Conservation (phyloP, 2,329 filamentous ascomycete species). For the Parastagonospora nodorum region DNA sequence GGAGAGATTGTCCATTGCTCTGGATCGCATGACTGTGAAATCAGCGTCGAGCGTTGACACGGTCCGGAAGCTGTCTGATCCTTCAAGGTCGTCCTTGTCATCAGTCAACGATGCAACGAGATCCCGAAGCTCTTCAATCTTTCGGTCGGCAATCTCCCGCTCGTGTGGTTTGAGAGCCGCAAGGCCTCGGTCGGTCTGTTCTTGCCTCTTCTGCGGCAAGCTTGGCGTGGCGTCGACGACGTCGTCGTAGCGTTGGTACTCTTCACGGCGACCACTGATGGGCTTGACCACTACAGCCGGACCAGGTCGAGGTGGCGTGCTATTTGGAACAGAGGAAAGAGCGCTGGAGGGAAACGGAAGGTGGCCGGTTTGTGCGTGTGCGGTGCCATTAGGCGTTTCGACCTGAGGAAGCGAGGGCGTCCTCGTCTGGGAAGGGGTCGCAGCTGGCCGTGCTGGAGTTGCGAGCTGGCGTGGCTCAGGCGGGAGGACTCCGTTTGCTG, state of each 20-base stretch:
- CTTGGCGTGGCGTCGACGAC: conserved; percentile 41
- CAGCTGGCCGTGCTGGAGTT: conserved; percentile 13
- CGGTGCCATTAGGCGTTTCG: conserved; percentile 13
- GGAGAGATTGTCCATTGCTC: conserved; percentile 73
- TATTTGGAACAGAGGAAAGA: conserved; percentile 16
- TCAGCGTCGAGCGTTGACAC: conserved; percentile 61
- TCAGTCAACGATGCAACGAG: conserved; percentile 75
- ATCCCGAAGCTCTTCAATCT: conserved; percentile 71
- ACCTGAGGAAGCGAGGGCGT: conserved; percentile 11
- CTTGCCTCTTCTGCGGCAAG: conserved; percentile 57
- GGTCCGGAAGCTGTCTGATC: conserved; percentile 62
- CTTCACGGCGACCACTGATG: conserved; percentile 46
- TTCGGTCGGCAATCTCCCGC: conserved; percentile 77
- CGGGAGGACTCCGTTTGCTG: conserved; percentile 20
- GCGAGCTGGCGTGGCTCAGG: conserved; percentile 14
- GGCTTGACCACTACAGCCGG: conserved; percentile 57
- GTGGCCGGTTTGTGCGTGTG: conserved; percentile 19
- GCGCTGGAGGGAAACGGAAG: conserved; percentile 19
- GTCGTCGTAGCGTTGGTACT: conserved; percentile 49
- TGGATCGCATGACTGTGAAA: conserved; percentile 67
- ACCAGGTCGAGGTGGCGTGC: conserved; percentile 31
- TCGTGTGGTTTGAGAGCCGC: conserved; percentile 73
- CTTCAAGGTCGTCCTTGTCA: conserved; percentile 72
- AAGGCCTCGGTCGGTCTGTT: conserved; percentile 60
- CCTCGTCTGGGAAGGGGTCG: conserved; percentile 14